A percentile compares a stretch with the other conserved stretches of the same genome.
Evolutionary conservation across 192 early-diverging fungal species (phyloP).

Genomic region (Radiomyces spectabilis): DNA sequence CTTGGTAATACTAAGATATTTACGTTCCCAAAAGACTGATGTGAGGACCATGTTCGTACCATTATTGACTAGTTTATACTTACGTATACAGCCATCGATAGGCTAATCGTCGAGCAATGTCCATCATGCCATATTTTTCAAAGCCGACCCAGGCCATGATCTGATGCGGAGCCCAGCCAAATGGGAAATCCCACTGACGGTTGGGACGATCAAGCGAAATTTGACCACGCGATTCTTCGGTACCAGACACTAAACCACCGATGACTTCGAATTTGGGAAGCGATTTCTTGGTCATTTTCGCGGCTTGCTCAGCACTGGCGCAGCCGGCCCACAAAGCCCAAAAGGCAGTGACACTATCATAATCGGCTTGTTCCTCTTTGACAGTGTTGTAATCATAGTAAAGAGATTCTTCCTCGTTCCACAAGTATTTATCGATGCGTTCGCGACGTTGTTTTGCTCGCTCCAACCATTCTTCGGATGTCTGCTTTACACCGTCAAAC

Average conservation of each 20-base stretch:
- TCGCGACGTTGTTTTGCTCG: slow-evolving; percentile 53
- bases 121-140: slow-evolving; percentile 67
- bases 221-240: slow-evolving; percentile 75
- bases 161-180: slow-evolving; percentile 96
- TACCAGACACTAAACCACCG: slow-evolving; percentile 88
- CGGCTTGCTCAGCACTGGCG: slow-evolving; percentile 65
- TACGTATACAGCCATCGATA: slow-evolving; percentile 93
- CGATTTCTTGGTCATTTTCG: slow-evolving; percentile 52
- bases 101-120: slow-evolving; percentile 66
- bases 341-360: slow-evolving; percentile 82
- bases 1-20: slow-evolving; percentile 69
- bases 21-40: neutral
- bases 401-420: slow-evolving; percentile 70
- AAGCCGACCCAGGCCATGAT: slow-evolving; percentile 92
- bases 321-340: slow-evolving; percentile 90
- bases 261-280: slow-evolving; percentile 76
- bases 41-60: neutral
- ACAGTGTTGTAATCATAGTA: slow-evolving; percentile 87
- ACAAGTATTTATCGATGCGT: slow-evolving; percentile 72
- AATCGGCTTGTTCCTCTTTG: slow-evolving; percentile 51
- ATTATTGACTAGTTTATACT: slow-evolving; percentile 7
- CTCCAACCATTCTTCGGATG: slow-evolving; percentile 48
- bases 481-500: slow-evolving; percentile 34
- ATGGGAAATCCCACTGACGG: slow-evolving; percentile 90
- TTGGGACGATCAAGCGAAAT: slow-evolving; percentile 78